phyloP scores from a whole-genome alignment of 805 yeast genomes.

The Wickerhamomyces hampshirensis region DNA sequence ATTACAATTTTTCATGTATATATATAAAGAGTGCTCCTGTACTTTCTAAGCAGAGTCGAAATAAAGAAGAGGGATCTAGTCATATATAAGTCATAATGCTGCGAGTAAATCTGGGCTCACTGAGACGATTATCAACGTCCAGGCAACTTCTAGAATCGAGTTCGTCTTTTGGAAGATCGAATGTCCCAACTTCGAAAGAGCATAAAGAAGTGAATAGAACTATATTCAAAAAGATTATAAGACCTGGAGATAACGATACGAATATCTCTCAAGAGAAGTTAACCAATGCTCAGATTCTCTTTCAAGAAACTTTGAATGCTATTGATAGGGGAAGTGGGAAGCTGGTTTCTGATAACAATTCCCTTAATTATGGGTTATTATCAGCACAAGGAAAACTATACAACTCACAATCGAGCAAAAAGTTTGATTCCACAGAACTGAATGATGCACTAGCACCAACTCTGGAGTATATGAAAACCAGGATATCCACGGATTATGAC shows the following conservation, averaged over 20 bases:
- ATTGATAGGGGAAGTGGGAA: not conserved
- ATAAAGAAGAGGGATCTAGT: too few relatives aligned
- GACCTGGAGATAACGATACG: too few relatives aligned
- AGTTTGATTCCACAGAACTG: slow-evolving; percentile 2
- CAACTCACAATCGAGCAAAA: not conserved
- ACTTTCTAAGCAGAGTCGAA: too few relatives aligned
- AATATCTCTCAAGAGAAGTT: too few relatives aligned
- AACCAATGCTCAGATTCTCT: too few relatives aligned
- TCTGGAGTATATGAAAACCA: slow-evolving; percentile 1
- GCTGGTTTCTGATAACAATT: not conserved
- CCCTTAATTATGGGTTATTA: not conserved
- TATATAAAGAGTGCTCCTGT: too few relatives aligned
- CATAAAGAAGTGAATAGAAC: not conserved
- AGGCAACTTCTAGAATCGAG: not conserved
- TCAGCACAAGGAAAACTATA: too few relatives aligned
- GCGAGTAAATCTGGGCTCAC: not conserved
- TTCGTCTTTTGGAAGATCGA: not conserved
- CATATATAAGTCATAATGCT: too few relatives aligned
- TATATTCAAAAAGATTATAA: too few relatives aligned
- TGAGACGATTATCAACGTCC: not conserved
- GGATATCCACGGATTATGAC: slow-evolving; percentile 6
- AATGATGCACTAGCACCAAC: slow-evolving; percentile 4
- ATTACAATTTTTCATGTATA: too few relatives aligned
- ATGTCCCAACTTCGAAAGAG: not conserved
- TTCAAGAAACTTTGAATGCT: too few relatives aligned